Percentiles rank a stretch among this genome's conserved stretches.
Evolutionary conservation across 2,329 filamentous ascomycete genomes (phyloP).

Genomic region (Fusarium irregulare): DNA sequence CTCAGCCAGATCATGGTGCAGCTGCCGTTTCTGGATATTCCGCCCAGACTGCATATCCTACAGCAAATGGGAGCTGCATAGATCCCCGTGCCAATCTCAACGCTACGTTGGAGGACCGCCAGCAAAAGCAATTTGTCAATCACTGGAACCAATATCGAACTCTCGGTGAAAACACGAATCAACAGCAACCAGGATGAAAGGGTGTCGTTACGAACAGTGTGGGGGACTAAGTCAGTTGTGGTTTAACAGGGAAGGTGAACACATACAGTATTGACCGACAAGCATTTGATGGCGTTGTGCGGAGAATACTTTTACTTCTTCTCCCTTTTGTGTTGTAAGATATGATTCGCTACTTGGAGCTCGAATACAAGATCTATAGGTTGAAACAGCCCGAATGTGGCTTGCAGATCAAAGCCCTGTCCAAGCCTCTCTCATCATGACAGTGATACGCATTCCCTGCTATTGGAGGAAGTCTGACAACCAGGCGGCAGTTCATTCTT

Average conservation of each 20-base stretch:
- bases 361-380: conserved; percentile 26
- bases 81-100: conserved; percentile 53
- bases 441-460: conserved; percentile 1
- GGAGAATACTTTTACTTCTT: conserved; percentile 36
- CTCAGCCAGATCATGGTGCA: conserved; percentile 7
- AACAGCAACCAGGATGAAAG: not conserved
- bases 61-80: conserved; percentile 21
- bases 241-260: not conserved
- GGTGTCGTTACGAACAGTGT: not conserved
- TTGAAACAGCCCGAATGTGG: conserved; percentile 29
- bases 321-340: conserved; percentile 38
- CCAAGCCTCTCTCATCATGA: conserved; percentile 28
- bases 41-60: conserved; percentile 8
- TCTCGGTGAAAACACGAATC: conserved; percentile 23
- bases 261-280: conserved; percentile 8
- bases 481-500: conserved; percentile 26
- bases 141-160: conserved; percentile 53
- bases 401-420: conserved; percentile 34
- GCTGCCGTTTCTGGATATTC: conserved; percentile 21
- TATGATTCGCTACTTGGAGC: conserved; percentile 31
- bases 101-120: conserved; percentile 45
- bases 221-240: not conserved
- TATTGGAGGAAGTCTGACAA: conserved; percentile 18
- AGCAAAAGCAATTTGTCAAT: conserved; percentile 51
- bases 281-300: conserved; percentile 42